Evolutionary conservation across 225 moss, liverwort and hornwort genomes (phyloP), one percentile per base, ranked within the genome.

Genomic region (Thuidium tamariscinum): DNA sequence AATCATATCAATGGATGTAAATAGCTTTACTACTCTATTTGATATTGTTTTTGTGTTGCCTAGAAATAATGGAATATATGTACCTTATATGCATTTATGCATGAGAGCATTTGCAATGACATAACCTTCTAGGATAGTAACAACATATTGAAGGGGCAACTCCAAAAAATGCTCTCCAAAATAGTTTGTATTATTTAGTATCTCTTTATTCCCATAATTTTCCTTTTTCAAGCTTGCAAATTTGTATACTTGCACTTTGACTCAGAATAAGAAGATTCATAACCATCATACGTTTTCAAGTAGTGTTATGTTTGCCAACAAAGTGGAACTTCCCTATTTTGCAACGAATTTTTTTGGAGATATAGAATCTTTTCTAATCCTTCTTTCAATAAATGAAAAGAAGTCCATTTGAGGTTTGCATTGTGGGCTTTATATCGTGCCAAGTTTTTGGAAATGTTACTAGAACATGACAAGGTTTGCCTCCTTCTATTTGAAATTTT

Each of bases 391-490:
- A 27, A 27, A 5, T 16, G 29, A 16, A 1, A 6, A 44, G 17
- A 16, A 44, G 1, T 16, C 1, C 17, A 29, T 27, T 44, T 10
- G 10, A 71, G 0, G 16, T 71, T 44, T 71, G 10, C 4, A 44
- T 44, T 44, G 27, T 0, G 0, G 0, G 3, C 26, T 42, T n/a
- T 9, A 3, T 0, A 41, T 26, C 4, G 0, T 9, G 27, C 3
- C 27, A 5, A 16, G n/a, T 37, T 21, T 36, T 63, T 3, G 8
- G 2, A 27, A 41, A 69, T 22, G 3, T 37, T 8, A 16, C 9
- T 5, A 27, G 10, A 70, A 27, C 0, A 27, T 0, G 27, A 42
- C 3, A 14, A 26, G 2, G 42, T 9, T 1, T 0, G 0, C 7
- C 54, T 54, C 54, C 19, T 54, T 69, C n/a, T n/a, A n/a, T n/a